Evolutionary conservation across 176 grass and related monocot genomes (phyloP), one percentile per base, ranked within the genome.

Genomic region (Aegilops umbellulata): DNA sequence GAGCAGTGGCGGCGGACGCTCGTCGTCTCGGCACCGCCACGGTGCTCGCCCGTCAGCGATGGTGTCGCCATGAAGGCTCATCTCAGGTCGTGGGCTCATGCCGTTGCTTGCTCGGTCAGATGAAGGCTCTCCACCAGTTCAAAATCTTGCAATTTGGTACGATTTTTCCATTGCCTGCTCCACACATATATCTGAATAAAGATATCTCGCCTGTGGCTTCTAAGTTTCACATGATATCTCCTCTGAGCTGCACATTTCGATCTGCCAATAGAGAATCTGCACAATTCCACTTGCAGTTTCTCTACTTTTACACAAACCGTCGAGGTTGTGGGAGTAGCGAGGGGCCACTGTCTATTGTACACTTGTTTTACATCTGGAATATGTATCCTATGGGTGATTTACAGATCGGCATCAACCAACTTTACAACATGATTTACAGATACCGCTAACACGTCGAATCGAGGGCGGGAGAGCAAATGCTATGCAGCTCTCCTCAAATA

Each of bases 61-160:
- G 89, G 88, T 15, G n/a, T 84, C 15, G 88, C 79, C 86, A 95
- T 95, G 93, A 92, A 86, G 86, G 79, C 47, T 31, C 93, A 92
- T 23, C 82, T 95, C 16, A 90, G 82, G 66, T 92, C 88, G n/a
- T 92, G 90, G 93, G 93, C 93, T 74, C 85, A 92, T 39, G 93
- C 90, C 4, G 86, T 95, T 62, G 93, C 88, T 67, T 90, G 88
- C 51, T 87, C 93, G 1, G 86, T 95, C 63, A 90, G 80, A 84
- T 92, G 27, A 75, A 81, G 55, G 23, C 10, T 17, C 36, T 15
- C 22, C 4, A 58, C 3, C 20, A 3, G 6, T 57, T 49, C 39
- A 86, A 10, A 61, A 20, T n/a, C 2, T 74, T 70, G 67, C 16
- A n/a, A 23, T 29, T 65, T 19, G 32, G 31, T 67, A 41, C 57